Evolutionary conservation across 352 stramenopile genomes (phyloP).

Genomic region (Ochromonadaceae sp.): DNA sequence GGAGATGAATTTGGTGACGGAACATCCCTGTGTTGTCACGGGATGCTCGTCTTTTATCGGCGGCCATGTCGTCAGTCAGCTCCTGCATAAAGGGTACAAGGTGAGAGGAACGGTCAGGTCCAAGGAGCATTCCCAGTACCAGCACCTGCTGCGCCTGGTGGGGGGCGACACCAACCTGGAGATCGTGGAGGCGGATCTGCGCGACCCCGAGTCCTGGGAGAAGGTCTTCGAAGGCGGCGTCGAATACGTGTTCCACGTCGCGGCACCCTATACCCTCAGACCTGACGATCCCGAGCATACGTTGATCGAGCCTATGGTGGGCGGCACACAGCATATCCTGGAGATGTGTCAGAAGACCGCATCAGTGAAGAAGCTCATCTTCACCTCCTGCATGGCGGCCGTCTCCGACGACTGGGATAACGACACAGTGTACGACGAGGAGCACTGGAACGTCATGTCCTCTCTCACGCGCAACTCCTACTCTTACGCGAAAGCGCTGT

Average conservation of each 20-base stretch:
- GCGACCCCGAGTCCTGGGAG: background rate
- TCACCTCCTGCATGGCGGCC: background rate
- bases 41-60: no score
- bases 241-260: conserved; percentile 6
- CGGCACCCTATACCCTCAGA: background rate
- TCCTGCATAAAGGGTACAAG: no score
- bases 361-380: background rate
- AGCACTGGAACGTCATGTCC: background rate
- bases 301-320: background rate
- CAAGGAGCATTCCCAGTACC: no score
- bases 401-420: background rate
- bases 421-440: background rate
- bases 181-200: no score
- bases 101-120: conserved; percentile 9
- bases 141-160: no score
- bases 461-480: background rate
- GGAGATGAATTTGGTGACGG: no score
- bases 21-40: no score
- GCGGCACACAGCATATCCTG: no score
- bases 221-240: background rate
- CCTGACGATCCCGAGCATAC: background rate
- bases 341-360: background rate
- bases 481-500: background rate
- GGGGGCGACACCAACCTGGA: no score
- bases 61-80: no score